Evolutionary conservation across 495 filamentous ascomycete species (phyloP).

Genomic region (Xylaria sp.): DNA sequence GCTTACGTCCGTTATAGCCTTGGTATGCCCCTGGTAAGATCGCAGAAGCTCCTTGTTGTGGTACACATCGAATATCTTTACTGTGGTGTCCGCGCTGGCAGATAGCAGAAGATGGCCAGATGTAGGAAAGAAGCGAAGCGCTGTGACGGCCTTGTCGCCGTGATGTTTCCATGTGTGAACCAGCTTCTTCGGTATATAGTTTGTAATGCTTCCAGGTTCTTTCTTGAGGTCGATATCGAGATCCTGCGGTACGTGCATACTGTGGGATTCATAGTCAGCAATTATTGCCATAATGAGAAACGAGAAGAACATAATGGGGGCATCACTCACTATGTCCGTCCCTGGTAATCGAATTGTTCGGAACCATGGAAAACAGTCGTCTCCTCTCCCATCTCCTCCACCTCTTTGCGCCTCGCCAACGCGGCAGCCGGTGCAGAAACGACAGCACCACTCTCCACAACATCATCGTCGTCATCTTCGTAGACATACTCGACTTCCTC

Average conservation of each 20-base stretch:
- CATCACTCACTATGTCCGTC: constrained; percentile 70
- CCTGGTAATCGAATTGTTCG: constrained; percentile 87
- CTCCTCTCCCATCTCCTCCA: constrained; percentile 68
- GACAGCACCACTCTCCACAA: constrained; percentile 59
- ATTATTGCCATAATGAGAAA: not conserved
- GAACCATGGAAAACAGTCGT: constrained; percentile 87
- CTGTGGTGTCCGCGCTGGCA: constrained; percentile 81
- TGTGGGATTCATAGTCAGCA: constrained; percentile 8
- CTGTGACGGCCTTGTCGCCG: constrained; percentile 78
- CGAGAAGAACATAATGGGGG: not conserved
- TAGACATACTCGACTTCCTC: constrained; percentile 81
- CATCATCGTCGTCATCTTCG: constrained; percentile 60
- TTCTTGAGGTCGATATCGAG: constrained; percentile 87
- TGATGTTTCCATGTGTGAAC: constrained; percentile 90
- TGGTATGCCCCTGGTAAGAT: constrained; percentile 88
- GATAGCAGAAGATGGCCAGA: constrained; percentile 90
- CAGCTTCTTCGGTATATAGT: constrained; percentile 92
- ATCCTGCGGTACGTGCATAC: constrained; percentile 95
- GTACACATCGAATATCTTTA: constrained; percentile 96
- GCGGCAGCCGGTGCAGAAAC: constrained; percentile 62
- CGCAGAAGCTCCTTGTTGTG: constrained; percentile 86
- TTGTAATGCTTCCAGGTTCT: constrained; percentile 78
- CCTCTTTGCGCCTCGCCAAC: constrained; percentile 62
- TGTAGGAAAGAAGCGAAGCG: constrained; percentile 83
- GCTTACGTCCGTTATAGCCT: constrained; percentile 86